Conservation (phyloP, 305 asterid species). For the Ilex paraguariensis region DNA sequence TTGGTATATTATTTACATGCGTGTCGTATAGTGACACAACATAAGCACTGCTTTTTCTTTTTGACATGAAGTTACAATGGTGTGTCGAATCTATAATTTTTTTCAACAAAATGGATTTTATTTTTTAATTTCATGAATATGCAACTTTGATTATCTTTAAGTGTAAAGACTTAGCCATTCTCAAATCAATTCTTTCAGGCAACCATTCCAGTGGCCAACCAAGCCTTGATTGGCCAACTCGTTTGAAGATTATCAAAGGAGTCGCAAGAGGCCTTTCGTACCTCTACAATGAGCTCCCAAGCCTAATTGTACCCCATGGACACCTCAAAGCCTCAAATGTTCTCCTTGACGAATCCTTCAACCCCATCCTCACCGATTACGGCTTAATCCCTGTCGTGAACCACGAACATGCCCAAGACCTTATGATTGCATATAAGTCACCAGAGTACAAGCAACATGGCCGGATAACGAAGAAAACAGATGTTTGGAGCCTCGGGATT, state of each 20-base stretch:
- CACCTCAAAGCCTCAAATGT: slow-evolving; percentile 91
- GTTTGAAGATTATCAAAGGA: slow-evolving; percentile 76
- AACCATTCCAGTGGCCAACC: slow-evolving; percentile 38
- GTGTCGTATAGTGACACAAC: too few species aligned
- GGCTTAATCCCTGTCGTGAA: slow-evolving; percentile 66
- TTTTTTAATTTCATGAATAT: too few species aligned
- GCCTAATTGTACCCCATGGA: slow-evolving; percentile 81
- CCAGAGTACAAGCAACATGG: slow-evolving; percentile 54
- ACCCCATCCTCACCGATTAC: slow-evolving; percentile 71
- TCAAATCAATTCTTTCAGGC: slow-evolving; percentile 25
- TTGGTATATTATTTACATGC: too few species aligned
- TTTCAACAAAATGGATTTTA: too few species aligned
- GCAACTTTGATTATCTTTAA: too few species aligned
- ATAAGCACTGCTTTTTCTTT: too few species aligned
- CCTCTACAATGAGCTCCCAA: slow-evolving; percentile 76
- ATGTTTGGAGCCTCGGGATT: slow-evolving; percentile 87
- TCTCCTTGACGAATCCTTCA: slow-evolving; percentile 49
- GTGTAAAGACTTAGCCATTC: too few species aligned
- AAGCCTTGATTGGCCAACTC: slow-evolving; percentile 60
- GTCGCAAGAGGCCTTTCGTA: slow-evolving; percentile 65
- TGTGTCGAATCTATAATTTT: too few species aligned
- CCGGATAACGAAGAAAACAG: slow-evolving; percentile 65
- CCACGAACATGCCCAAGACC: slow-evolving; percentile 56
- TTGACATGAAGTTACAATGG: too few species aligned
- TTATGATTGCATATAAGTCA: slow-evolving; percentile 69